phyloP scores from a whole-genome alignment of 805 yeast genomes.

The Lipomyces yamadae region DNA sequence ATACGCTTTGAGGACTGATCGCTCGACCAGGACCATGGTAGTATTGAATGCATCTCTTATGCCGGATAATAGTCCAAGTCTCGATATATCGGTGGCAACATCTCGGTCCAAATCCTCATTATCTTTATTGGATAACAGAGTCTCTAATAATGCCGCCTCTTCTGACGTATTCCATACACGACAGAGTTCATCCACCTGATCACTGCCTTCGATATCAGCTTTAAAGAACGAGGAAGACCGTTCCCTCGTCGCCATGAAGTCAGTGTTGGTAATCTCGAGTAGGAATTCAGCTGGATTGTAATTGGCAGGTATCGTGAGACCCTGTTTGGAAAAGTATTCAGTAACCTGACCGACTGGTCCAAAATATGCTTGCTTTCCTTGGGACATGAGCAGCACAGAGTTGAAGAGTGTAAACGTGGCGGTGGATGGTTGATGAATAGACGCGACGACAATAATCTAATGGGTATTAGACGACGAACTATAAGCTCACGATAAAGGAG shows the following conservation, averaged over 20 bases:
- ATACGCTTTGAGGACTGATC: constrained; percentile 46
- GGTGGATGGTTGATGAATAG: constrained; percentile 50
- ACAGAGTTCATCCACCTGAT: not conserved
- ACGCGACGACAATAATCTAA: constrained; percentile 11
- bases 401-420: constrained; percentile 45
- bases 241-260: constrained; percentile 34
- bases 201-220: not conserved
- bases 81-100: not conserved
- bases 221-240: not conserved
- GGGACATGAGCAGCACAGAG: constrained; percentile 43
- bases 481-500: not conserved
- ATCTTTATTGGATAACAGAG: not conserved
- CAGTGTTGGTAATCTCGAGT: constrained; percentile 42
- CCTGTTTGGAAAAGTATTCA: constrained; percentile 37
- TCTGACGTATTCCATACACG: not conserved
- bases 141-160: not conserved
- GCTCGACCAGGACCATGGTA: constrained; percentile 38
- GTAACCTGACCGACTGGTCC: constrained; percentile 35
- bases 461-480: not conserved
- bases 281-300: constrained; percentile 45
- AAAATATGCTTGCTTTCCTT: constrained; percentile 37
- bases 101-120: not conserved
- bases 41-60: constrained; percentile 21
- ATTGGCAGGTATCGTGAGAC: constrained; percentile 37
- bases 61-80: not conserved